Percentiles rank a stretch among this genome's conserved stretches.
These are phyloP conservation scores for Lactifluus hygrophoroides DNA, from an alignment of 768 basidiomycete species.

Conservation along the genomic window DNA sequence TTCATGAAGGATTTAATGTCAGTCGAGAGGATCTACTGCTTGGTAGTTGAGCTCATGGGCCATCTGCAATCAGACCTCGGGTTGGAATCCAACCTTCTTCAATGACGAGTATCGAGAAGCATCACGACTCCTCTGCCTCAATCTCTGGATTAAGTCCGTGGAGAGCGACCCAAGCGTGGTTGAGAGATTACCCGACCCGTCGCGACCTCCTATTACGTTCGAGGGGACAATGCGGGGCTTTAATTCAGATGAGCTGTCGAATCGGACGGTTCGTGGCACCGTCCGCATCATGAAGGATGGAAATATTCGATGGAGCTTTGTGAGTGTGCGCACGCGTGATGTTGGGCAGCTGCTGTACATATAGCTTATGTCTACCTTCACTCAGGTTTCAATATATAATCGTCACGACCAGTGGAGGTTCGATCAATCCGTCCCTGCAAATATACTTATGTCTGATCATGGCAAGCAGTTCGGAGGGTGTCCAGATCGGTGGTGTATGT, in stretches of 20 bases:
- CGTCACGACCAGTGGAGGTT: slow-evolving; percentile 53
- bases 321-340: slow-evolving; percentile 30
- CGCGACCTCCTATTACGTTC: slow-evolving; percentile 27
- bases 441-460: not conserved
- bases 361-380: not conserved
- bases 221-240: slow-evolving; percentile 25
- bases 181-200: slow-evolving; percentile 18
- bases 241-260: slow-evolving; percentile 21
- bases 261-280: slow-evolving; percentile 27
- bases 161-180: slow-evolving; percentile 11
- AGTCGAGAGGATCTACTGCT: slow-evolving; percentile 2
- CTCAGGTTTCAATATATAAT: slow-evolving; percentile 47
- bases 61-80: slow-evolving; percentile 11
- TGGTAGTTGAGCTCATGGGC: not conserved
- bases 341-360: not conserved
- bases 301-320: slow-evolving; percentile 39
- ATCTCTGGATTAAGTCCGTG: slow-evolving; percentile 38
- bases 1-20: slow-evolving; percentile 27
- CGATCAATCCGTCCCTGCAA: slow-evolving; percentile 9
- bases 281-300: slow-evolving; percentile 30
- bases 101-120: slow-evolving; percentile 54
- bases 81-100: slow-evolving; percentile 38
- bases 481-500: slow-evolving; percentile 56
- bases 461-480: slow-evolving; percentile 49
- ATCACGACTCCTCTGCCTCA: slow-evolving; percentile 51